These are phyloP conservation scores for Xylaria sp. DNA, from an alignment of 2,329 filamentous ascomycete genomes.

Conservation along the genomic window DNA sequence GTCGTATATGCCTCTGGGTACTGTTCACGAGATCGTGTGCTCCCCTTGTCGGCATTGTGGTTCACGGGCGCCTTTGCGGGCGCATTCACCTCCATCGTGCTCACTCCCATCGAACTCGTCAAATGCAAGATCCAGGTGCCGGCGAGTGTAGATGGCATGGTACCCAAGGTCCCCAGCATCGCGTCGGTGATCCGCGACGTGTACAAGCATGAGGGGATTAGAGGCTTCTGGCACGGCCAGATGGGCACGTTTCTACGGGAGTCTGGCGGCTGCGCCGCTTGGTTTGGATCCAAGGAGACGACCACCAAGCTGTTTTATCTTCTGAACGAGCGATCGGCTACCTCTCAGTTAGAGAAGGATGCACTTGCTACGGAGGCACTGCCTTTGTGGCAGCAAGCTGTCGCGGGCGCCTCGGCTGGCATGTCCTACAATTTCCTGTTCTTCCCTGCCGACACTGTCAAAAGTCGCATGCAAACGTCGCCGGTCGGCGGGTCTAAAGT, in stretches of 20 bases:
- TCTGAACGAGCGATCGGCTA: slow-evolving; percentile 53
- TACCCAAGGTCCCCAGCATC: slow-evolving; percentile 62
- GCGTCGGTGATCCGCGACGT: slow-evolving; percentile 76
- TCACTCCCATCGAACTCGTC: slow-evolving; percentile 95
- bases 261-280: slow-evolving; percentile 89
- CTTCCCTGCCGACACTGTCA: slow-evolving; percentile 96
- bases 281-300: slow-evolving; percentile 92
- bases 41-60: slow-evolving; percentile 78
- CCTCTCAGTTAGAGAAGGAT: slow-evolving; percentile 48
- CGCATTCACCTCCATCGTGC: slow-evolving; percentile 84
- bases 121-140: slow-evolving; percentile 98
- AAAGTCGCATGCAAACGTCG: slow-evolving; percentile 93
- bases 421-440: slow-evolving; percentile 97
- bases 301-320: slow-evolving; percentile 72
- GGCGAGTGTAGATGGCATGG: slow-evolving; percentile 47
- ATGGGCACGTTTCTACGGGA: slow-evolving; percentile 92
- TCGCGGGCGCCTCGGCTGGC: slow-evolving; percentile 85
- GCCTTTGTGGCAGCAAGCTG: slow-evolving; percentile 83
- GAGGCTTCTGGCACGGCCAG: slow-evolving; percentile 95
- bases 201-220: slow-evolving; percentile 79
- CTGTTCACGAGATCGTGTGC: slow-evolving; percentile 57
- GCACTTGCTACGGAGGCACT: slow-evolving; percentile 59
- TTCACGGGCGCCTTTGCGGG: slow-evolving; percentile 85
- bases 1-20: slow-evolving; percentile 61
- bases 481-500: slow-evolving; percentile 63